phyloP scores from a whole-genome alignment of 495 filamentous ascomycete species.

The Aspergillus baeticus region DNA sequence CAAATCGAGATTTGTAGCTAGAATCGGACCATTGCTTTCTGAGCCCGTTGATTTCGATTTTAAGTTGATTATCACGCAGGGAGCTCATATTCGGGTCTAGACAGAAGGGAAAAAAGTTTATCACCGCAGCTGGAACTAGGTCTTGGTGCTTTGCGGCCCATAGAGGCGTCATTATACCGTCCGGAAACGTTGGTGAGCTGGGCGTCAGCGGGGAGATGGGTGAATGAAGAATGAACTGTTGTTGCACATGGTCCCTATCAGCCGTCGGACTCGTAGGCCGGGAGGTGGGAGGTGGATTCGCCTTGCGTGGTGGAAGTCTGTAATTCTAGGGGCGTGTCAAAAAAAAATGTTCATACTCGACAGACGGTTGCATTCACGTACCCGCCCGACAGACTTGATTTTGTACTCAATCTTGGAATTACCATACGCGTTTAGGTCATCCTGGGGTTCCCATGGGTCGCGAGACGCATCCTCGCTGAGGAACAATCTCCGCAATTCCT shows the following conservation, averaged over 20 bases:
- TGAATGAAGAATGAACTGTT: constrained; percentile 67
- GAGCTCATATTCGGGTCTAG: constrained; percentile 68
- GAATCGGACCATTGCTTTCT: constrained; percentile 64
- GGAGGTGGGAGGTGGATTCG: constrained; percentile 52
- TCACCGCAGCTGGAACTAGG: constrained; percentile 72
- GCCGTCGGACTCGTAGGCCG: constrained; percentile 48
- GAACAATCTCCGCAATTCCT: constrained; percentile 66
- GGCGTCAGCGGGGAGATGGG: constrained; percentile 85
- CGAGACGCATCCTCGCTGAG: constrained; percentile 57
- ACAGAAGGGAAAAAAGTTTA: constrained; percentile 71
- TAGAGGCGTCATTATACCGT: constrained; percentile 75
- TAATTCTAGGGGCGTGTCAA: constrained; percentile 45
- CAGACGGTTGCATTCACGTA: constrained; percentile 44
- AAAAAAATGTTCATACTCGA: background rate
- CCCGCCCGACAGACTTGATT: constrained; percentile 73
- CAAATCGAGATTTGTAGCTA: constrained; percentile 69
- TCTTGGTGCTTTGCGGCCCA: constrained; percentile 88
- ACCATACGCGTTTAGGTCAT: constrained; percentile 33
- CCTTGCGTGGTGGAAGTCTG: constrained; percentile 62
- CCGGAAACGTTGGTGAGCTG: constrained; percentile 75
- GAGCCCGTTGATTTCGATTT: constrained; percentile 78
- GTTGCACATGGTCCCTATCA: constrained; percentile 42
- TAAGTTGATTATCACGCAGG: constrained; percentile 79
- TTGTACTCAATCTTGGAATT: constrained; percentile 47
- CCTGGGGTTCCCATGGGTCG: constrained; percentile 55